A percentile compares a stretch with the other conserved stretches of the same genome.
Evolutionary conservation across 495 filamentous ascomycete genomes (phyloP).

Genomic region (Xanthoparmelia taractica): DNA sequence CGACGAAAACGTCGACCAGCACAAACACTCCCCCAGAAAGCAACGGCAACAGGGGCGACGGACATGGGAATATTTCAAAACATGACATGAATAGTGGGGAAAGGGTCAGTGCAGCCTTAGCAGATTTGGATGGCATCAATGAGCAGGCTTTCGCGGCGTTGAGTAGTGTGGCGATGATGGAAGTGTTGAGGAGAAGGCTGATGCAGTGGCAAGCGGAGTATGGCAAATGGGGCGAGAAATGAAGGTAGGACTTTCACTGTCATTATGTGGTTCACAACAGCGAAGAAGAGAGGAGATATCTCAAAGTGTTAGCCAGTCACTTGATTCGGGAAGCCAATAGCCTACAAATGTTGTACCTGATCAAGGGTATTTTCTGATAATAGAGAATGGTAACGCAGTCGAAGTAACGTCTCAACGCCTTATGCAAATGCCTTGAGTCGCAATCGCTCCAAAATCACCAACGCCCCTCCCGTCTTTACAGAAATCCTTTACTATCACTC

Average conservation of each 20-base stretch:
- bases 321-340: neutral
- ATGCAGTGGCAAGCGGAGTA: constrained; percentile 69
- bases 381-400: neutral
- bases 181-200: constrained; percentile 62
- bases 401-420: constrained; percentile 1
- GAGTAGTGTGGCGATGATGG: constrained; percentile 74
- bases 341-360: neutral
- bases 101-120: constrained; percentile 28
- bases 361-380: neutral
- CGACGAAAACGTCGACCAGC: constrained; percentile 28
- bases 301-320: neutral
- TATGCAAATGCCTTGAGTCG: constrained; percentile 5
- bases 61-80: neutral
- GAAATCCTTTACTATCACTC: constrained; percentile 30
- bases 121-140: constrained; percentile 31
- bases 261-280: neutral
- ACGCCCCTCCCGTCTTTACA: constrained; percentile 14
- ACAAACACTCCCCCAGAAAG: constrained; percentile 28
- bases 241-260: constrained; percentile 12
- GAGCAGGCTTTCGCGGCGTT: constrained; percentile 54
- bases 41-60: constrained; percentile 27
- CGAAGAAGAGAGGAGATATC: neutral
- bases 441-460: constrained; percentile 3
- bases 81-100: neutral
- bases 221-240: constrained; percentile 48